Evolutionary conservation across 306 rosid genomes (phyloP), one percentile per base, ranked within the genome.

Genomic region (Cicer cuneatum): DNA sequence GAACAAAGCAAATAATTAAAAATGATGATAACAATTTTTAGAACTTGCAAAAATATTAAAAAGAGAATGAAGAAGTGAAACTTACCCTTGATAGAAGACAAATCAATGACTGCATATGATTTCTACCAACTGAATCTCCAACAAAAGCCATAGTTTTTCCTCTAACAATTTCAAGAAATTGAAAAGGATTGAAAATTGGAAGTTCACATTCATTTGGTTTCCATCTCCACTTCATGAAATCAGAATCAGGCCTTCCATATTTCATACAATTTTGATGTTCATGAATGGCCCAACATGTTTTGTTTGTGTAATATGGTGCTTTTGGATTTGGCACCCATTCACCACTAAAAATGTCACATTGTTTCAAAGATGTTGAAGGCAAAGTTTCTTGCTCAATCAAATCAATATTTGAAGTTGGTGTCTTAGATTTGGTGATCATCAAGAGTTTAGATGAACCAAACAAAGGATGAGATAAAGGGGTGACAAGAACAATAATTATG

Each of bases 141-240:
- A 93, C 87, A 81, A 93, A 93, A 62, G 97, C 97, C 87, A 93
- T 72, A 11, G 98, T 83, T 71, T 91, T 89, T 1, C 85, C 97
- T 52, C 87, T 85, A 7, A 93, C 81, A 45, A 93, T 54, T 24
- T 91, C 88, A 0, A 93, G 82, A 38, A 93, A 93, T 74, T 89
- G 91, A 16, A 88, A 85, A 35, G 97, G 92, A 53, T 93, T 88
- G 81, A 93, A 91, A 4, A 86, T 29, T 7, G 97, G 97, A 0
- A 93, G 83, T 0, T 91, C 90, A 65, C 98, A 93, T 0, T 48
- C 92, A 75, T 83, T 87, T 2, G 98, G 98, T 52, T 87, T 89
- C 98, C 98, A 93, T 43, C 79, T 83, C 98, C 98, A 93, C 47
- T 87, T 92, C 90, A 86, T 76, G 85, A 84, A 93, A 7, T 92